Base-by-base conservation (phyloP, 1,139 yeast genomes). In the Kodamaea plutei region DNA sequence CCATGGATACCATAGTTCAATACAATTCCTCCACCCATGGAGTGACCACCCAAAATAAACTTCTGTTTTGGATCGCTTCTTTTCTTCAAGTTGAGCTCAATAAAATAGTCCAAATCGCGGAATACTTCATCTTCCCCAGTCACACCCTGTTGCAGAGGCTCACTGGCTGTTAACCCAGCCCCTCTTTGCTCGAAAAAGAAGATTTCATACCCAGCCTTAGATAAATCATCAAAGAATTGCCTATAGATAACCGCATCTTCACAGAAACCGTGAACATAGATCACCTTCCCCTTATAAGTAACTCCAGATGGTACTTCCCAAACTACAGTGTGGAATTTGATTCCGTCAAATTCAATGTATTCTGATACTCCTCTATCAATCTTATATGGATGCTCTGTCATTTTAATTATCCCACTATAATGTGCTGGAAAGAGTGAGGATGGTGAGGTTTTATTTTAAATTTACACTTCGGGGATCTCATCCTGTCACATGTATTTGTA, bases 21-120 rank as follows among this genome's bases (percentile, higher is more conserved):
- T 0, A 67, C 62, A 33, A 87, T 79, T 0, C 84, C 95, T 13
- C 96, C 96, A 30, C 98, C 98, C 96, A 89, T 88, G 10, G 95
- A 84, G 50, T 84, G 95, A 3, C 96, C 96, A 59, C 76, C 65
- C 41, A 91, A 52, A 47, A 69, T 73, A 23, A 87, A 50, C 41
- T 76, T 77, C 26, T 64, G 64, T 6, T 50, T 34, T 12, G 39
- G 32, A 28, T 48, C 45, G 4, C 33, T 30, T n/a, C n/a, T n/a
- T n/a, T n/a, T n/a, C 17, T 54, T 58, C 12, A 60, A 51, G 31
- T 57, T 56, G n/a, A 44, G 40, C 34, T 64, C 64, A 40, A 81
- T 60, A 48, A 89, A 70, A 43, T 65, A 72, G 44, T 87, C 87
- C 44, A 89, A 62, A 52, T 87, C 96, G 21, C 69, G 64, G 52